These are phyloP conservation scores for Aegilops umbellulata DNA, from an alignment of 176 grass and related monocot genomes.

Conservation along the genomic window DNA sequence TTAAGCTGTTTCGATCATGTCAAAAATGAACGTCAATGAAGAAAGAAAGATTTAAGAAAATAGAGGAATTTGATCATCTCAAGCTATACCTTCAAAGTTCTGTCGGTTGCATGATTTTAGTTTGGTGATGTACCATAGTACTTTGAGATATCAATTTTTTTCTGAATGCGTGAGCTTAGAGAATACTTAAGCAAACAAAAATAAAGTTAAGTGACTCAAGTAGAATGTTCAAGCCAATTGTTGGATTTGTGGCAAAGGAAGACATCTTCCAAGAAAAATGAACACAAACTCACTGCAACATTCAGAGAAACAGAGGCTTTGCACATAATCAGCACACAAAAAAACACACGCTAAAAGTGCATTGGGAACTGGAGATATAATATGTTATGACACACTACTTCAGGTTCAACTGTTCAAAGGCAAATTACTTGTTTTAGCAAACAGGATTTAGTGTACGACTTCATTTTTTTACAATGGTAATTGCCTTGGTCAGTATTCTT, in stretches of 20 bases:
- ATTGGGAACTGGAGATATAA: neutral
- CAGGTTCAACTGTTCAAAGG: neutral
- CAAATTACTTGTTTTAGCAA: slow-evolving; percentile 1
- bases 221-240: neutral
- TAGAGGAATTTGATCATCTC: neutral
- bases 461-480: slow-evolving; percentile 14
- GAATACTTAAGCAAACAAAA: neutral
- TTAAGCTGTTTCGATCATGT: slow-evolving; percentile 9
- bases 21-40: slow-evolving; percentile 8
- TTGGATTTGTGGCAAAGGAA: neutral
- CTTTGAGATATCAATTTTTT: neutral
- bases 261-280: neutral
- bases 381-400: neutral
- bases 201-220: neutral
- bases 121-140: neutral
- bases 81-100: slow-evolving; percentile 1
- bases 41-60: neutral
- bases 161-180: neutral
- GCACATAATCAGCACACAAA: neutral
- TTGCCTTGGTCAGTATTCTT: neutral
- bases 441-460: neutral
- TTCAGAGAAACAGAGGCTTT: neutral
- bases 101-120: neutral
- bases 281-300: neutral
- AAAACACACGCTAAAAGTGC: neutral